Percentiles rank a stretch among this genome's conserved stretches.
Conservation (phyloP, 441 rosid species). For the Pelargonium cotyledonis region DNA sequence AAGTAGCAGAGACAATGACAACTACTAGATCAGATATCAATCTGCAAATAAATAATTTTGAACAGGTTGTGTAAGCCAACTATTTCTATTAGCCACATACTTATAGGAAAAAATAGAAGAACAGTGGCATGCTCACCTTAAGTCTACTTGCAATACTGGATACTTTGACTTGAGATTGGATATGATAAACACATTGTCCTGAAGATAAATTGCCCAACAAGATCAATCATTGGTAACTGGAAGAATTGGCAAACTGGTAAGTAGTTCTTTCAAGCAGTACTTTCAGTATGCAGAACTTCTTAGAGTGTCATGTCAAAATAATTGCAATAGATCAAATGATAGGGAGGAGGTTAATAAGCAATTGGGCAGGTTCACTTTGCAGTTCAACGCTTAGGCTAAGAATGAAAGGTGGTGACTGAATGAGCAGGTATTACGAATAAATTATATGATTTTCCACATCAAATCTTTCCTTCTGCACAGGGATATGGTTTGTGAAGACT, state of each 20-base stretch:
- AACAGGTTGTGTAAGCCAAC: constrained; percentile 17
- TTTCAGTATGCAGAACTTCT: neutral
- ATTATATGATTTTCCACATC: neutral
- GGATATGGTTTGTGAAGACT: neutral
- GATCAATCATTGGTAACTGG: neutral
- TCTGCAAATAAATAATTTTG: constrained; percentile 11
- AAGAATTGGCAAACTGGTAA: neutral
- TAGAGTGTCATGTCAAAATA: neutral
- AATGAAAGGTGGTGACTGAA: neutral
- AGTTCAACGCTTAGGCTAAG: neutral
- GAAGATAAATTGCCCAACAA: neutral
- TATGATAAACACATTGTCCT: constrained; percentile 31
- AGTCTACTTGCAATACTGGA: constrained; percentile 27
- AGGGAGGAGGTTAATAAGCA: neutral
- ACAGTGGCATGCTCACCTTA: constrained; percentile 20
- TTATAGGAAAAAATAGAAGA: neutral
- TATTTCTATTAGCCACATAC: constrained; percentile 4
- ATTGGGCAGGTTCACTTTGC: neutral
- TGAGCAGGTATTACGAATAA: neutral
- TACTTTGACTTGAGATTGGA: constrained; percentile 28
- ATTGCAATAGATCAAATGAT: neutral
- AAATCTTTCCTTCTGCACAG: neutral
- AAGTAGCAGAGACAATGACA: constrained; percentile 76
- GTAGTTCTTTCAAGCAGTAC: neutral
- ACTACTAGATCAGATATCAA: constrained; percentile 30